These are phyloP conservation scores for Sphagnum contortum DNA, from an alignment of 225 moss, liverwort and hornwort genomes.

Conservation along the genomic window DNA sequence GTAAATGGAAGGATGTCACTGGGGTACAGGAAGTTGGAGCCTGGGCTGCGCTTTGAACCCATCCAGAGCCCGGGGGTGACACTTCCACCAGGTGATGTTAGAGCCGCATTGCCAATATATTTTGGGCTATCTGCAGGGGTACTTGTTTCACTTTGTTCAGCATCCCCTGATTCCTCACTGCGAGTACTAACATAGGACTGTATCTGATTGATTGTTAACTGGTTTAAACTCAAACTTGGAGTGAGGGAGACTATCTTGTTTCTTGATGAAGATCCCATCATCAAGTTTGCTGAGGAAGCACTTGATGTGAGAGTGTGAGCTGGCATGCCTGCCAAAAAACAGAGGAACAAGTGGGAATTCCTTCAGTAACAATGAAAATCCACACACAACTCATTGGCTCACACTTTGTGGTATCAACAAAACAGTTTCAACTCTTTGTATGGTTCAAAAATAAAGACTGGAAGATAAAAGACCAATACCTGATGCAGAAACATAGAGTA, in stretches of 20 bases:
- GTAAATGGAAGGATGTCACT: slow-evolving; percentile 94
- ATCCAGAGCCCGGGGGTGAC: slow-evolving; percentile 68
- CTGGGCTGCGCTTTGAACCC: slow-evolving; percentile 76
- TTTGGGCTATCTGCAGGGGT: slow-evolving; percentile 32
- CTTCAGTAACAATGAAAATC: too few relatives aligned
- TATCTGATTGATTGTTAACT: slow-evolving; percentile 16
- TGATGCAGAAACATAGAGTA: slow-evolving; percentile 85
- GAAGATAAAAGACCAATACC: slow-evolving; percentile 26
- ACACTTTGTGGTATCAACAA: too few relatives aligned
- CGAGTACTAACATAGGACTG: slow-evolving; percentile 24
- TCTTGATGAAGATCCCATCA: slow-evolving; percentile 19
- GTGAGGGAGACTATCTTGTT: slow-evolving; percentile 42
- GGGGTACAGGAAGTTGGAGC: slow-evolving; percentile 78
- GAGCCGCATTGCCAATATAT: slow-evolving; percentile 17
- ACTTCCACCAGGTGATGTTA: slow-evolving; percentile 18
- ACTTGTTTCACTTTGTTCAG: slow-evolving; percentile 43
- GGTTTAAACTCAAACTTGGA: slow-evolving; percentile 48
- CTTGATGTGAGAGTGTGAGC: slow-evolving; percentile 53
- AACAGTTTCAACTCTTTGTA: too few relatives aligned
- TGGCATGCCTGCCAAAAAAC: slow-evolving; percentile 54
- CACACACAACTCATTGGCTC: too few relatives aligned
- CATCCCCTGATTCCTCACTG: slow-evolving; percentile 16
- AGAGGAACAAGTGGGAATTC: too few relatives aligned
- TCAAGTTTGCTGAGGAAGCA: slow-evolving; percentile 41
- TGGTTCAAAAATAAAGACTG: slow-evolving; percentile 2